Conservation (phyloP, 371 early-diverging fungal species). For the Choanephora cucurbitarum region DNA sequence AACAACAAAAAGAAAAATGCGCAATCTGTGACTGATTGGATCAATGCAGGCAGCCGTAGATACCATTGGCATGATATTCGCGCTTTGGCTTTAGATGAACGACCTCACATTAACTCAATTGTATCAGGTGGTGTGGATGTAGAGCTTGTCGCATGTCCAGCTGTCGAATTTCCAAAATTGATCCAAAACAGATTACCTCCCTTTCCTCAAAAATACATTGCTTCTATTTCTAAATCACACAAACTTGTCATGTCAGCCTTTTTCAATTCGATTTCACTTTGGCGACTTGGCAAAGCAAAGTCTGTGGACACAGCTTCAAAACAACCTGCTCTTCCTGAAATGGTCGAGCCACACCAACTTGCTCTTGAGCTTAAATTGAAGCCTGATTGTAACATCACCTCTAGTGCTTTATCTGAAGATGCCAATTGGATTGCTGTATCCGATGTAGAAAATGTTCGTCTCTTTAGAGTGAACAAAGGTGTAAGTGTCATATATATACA, state of each 20-base stretch:
- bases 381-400: constrained; percentile 63
- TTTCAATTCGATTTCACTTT: constrained; percentile 69
- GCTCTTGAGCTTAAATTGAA: constrained; percentile 66
- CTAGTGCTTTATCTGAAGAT: constrained; percentile 80
- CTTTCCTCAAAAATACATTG: constrained; percentile 78
- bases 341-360: constrained; percentile 65
- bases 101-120: constrained; percentile 61
- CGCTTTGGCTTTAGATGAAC: constrained; percentile 74
- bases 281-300: constrained; percentile 72
- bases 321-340: constrained; percentile 39
- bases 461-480: constrained; percentile 66
- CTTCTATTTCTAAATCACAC: constrained; percentile 64
- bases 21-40: constrained; percentile 66
- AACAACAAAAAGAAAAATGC: constrained; percentile 25
- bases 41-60: constrained; percentile 74
- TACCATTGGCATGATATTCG: constrained; percentile 94
- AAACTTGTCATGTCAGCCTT: constrained; percentile 64
- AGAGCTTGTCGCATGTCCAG: constrained; percentile 68
- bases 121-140: constrained; percentile 88
- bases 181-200: constrained; percentile 73
- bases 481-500: too few species aligned
- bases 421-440: constrained; percentile 86
- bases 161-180: constrained; percentile 64
- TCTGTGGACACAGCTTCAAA: constrained; percentile 19
- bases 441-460: constrained; percentile 71